Evolutionary conservation across 352 stramenopile genomes (phyloP), one percentile per base, ranked within the genome.

Genomic region (Phytophthora melonis): DNA sequence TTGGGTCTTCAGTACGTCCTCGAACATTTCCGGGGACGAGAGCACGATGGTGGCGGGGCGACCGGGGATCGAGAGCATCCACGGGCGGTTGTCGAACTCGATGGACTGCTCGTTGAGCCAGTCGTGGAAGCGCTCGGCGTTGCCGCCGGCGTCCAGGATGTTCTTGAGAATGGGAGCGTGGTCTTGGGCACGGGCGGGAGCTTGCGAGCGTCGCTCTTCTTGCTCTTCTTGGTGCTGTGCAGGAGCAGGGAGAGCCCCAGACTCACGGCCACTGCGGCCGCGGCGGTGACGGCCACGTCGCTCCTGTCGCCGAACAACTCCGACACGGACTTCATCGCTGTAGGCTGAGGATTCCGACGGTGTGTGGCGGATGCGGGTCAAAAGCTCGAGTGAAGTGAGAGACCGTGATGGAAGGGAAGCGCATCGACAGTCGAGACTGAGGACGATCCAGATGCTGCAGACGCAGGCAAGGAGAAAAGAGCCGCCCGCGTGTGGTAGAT

Each of bases 1-100:
- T 47, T 95, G 80, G 14, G 66, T 80, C 63, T 84, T 83, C 32
- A 86, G 64, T 18, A 88, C 72, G 50, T 92, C 83, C 32, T 89
- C 76, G 4, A 91, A 77, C 5, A 70, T 59, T 50, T 79, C 68
- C 1, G 75, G 64, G 0, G 75, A 81, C 4, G 70, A 80, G 0
- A 92, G 18, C 25, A 92, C 69, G 32, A 90, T 69, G 8, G 65
- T 84, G 7, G 73, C 73, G 2, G 77, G 55, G 32, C 66, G 68
- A 0, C 77, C 81, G 0, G 87, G 60, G 25, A 87, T 70, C 6
- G 69, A 49, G 14, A 88, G 63, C 56, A 77, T 72, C 79, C 82
- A 92, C 58, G 79, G 74, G 1, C 64, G 55, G 65, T 82, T 75
- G 50, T 77, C 68, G 54, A 86, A 81, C 23, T 64, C 66, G 6